These are phyloP conservation scores for Xylaria castorea DNA, from an alignment of 495 filamentous ascomycete species.

Conservation along the genomic window DNA sequence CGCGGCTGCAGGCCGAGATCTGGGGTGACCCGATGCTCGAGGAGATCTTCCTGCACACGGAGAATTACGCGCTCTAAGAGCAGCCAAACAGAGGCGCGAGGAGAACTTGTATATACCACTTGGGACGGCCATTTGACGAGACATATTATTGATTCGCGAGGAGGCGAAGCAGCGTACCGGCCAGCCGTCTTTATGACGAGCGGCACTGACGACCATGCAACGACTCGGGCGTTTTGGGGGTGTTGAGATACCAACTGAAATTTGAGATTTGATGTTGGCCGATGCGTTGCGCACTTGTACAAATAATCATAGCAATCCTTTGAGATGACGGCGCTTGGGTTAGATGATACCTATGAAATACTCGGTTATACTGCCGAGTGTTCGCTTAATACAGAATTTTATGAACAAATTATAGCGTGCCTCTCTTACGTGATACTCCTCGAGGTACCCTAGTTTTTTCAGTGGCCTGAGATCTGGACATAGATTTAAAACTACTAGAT, in stretches of 20 bases:
- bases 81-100: neutral
- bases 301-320: constrained; percentile 7
- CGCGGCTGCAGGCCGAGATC: constrained; percentile 80
- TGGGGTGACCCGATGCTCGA: constrained; percentile 78
- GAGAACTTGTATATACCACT: constrained; percentile 23
- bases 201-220: constrained; percentile 20
- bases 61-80: constrained; percentile 82
- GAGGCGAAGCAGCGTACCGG: neutral
- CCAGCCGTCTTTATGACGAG: neutral
- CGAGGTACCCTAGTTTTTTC: neutral
- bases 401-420: neutral
- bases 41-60: constrained; percentile 93
- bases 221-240: constrained; percentile 25
- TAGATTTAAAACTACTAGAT: neutral
- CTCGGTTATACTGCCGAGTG: neutral
- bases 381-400: constrained; percentile 3
- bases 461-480: neutral
- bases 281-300: constrained; percentile 16
- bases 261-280: neutral
- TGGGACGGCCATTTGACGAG: neutral
- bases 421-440: neutral
- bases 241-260: constrained; percentile 26
- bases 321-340: neutral
- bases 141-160: neutral
- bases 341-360: constrained; percentile 17